These are phyloP conservation scores for Sanguinoderma infundibulare DNA, from an alignment of 1,284 basidiomycete species.

Conservation along the genomic window DNA sequence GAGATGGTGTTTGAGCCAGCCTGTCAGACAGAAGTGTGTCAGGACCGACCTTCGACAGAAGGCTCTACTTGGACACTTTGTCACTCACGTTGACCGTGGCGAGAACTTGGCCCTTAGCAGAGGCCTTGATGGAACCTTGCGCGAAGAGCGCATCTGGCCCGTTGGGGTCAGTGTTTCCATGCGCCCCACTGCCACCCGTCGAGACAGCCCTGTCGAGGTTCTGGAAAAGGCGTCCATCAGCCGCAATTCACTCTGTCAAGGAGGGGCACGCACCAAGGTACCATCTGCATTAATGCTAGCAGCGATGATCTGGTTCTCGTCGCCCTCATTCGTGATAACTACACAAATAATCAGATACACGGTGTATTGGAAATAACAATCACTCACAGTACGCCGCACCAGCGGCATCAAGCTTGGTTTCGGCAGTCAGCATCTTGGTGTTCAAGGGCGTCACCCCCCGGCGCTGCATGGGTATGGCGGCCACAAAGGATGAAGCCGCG, in stretches of 20 bases:
- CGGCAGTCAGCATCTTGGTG: conserved; percentile 17
- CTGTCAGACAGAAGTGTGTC: conserved; percentile 25
- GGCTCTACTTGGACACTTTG: no score
- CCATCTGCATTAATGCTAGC: conserved; percentile 28
- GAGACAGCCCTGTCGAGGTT: conserved; percentile 31
- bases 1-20: conserved; percentile 53
- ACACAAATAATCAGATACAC: neutral
- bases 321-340: conserved; percentile 31
- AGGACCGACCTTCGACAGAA: no score
- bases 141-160: conserved; percentile 52
- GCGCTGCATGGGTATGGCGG: conserved; percentile 16
- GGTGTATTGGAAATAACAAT: no score
- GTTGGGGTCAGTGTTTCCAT: conserved; percentile 38
- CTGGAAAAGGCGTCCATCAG: conserved; percentile 9
- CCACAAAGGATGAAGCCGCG: conserved; percentile 15
- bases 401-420: conserved; percentile 10
- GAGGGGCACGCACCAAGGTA: conserved; percentile 18
- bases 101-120: conserved; percentile 42
- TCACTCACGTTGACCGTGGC: conserved; percentile 48
- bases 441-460: no score
- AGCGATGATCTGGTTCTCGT: conserved; percentile 25
- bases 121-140: conserved; percentile 49
- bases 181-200: conserved; percentile 45
- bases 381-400: conserved; percentile 23
- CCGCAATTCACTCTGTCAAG: neutral